Conservation (phyloP, 495 filamentous ascomycete species). For the Aspergillus taichungensis region DNA sequence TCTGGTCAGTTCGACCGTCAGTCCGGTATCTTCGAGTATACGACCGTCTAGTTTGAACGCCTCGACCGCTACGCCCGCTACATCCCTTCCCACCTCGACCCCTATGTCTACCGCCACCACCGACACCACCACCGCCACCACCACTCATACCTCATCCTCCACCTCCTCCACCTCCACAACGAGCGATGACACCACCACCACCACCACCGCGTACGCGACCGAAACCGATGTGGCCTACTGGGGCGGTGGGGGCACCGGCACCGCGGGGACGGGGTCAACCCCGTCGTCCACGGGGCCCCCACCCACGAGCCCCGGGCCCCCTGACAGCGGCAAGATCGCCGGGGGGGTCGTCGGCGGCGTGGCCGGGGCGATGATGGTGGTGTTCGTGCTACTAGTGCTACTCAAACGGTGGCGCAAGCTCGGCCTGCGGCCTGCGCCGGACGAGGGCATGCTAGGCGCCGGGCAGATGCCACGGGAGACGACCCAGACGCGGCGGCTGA, state of each 20-base stretch:
- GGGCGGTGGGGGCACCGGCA: not conserved
- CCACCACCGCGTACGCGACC: not conserved
- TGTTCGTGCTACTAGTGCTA: slow-evolving; percentile 40
- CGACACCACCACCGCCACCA: not conserved
- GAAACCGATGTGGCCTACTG: not conserved
- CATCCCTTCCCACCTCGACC: not conserved
- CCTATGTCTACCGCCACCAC: slow-evolving; percentile 4
- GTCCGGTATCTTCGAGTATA: not conserved
- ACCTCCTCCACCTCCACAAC: slow-evolving; percentile 6
- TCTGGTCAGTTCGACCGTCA: not conserved
- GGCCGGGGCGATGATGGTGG: slow-evolving; percentile 48
- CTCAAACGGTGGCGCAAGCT: slow-evolving; percentile 40
- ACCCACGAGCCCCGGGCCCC: not conserved
- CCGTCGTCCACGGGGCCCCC: slow-evolving; percentile 1
- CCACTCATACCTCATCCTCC: slow-evolving; percentile 1
- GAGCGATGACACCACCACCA: not conserved
- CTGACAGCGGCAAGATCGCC: slow-evolving; percentile 34
- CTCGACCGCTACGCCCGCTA: not conserved
- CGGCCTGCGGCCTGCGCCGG: slow-evolving; percentile 15
- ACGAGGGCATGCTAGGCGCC: slow-evolving; percentile 3
- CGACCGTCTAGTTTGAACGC: not conserved
- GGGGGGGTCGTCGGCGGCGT: slow-evolving; percentile 60
- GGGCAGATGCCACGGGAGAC: slow-evolving; percentile 11
- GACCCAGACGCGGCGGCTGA: slow-evolving; percentile 44
- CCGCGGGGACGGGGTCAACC: not conserved